Evolutionary conservation across 2,329 filamentous ascomycete genomes (phyloP).

Genomic region (Celoporthe dispersa): DNA sequence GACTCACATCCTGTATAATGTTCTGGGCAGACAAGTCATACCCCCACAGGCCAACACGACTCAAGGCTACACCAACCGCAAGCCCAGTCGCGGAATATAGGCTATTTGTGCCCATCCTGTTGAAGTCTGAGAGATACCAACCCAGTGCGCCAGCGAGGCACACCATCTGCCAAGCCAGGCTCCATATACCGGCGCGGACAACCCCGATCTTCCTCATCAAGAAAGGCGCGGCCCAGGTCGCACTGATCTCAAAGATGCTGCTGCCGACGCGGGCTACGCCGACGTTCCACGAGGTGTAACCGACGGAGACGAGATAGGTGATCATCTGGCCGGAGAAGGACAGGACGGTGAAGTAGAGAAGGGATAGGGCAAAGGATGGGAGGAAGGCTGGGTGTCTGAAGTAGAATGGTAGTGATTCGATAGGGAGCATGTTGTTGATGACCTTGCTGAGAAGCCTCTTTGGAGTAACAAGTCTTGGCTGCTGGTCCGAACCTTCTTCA

Average conservation of each 20-base stretch:
- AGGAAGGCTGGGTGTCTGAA: slow-evolving; percentile 59
- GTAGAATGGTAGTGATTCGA: slow-evolving; percentile 48
- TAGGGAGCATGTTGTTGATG: slow-evolving; percentile 32
- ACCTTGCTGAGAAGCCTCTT: slow-evolving; percentile 9
- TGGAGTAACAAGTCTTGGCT: background rate
- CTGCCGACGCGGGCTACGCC: slow-evolving; percentile 57
- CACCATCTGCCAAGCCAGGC: slow-evolving; percentile 67
- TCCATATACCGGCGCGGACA: slow-evolving; percentile 73
- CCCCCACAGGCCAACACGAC: slow-evolving; percentile 64
- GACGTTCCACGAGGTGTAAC: slow-evolving; percentile 56
- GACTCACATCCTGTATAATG: slow-evolving; percentile 62
- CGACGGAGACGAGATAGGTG: slow-evolving; percentile 62
- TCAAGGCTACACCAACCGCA: slow-evolving; percentile 55
- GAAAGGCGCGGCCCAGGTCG: slow-evolving; percentile 63
- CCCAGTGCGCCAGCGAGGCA: slow-evolving; percentile 53
- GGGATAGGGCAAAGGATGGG: slow-evolving; percentile 61
- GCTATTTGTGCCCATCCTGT: slow-evolving; percentile 30
- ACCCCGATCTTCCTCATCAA: slow-evolving; percentile 60
- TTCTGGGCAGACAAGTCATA: slow-evolving; percentile 65
- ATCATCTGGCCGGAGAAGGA: slow-evolving; percentile 66
- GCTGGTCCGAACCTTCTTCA: too few species aligned
- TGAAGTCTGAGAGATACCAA: slow-evolving; percentile 44
- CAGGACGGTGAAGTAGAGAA: slow-evolving; percentile 67
- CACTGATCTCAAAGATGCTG: slow-evolving; percentile 60
- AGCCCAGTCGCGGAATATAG: slow-evolving; percentile 52